Evolutionary conservation across 2,329 filamentous ascomycete genomes (phyloP).

Genomic region (Paradendryphiella salina): DNA sequence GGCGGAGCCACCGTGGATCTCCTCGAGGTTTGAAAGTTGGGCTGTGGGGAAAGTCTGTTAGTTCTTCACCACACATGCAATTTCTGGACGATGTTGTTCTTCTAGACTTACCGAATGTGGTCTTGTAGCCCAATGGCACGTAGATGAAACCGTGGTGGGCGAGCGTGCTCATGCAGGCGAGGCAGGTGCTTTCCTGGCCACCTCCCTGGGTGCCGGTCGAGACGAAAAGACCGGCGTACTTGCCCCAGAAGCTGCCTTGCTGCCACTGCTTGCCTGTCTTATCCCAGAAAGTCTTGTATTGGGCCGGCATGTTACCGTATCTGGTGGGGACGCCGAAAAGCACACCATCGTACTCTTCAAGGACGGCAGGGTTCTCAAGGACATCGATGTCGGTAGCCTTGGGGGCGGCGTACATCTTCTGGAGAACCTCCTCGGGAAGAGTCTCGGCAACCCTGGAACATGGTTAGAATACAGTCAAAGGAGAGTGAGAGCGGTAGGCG

Average conservation of each 20-base stretch:
- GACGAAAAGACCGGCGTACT: constrained; percentile 89
- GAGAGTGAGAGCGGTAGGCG: neutral
- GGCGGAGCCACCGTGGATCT: constrained; percentile 82
- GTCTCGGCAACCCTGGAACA: constrained; percentile 74
- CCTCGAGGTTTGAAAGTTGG: constrained; percentile 69
- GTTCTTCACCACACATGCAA: neutral
- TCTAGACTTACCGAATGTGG: constrained; percentile 61
- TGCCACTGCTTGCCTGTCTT: constrained; percentile 84
- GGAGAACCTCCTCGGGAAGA: constrained; percentile 77
- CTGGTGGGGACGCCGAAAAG: constrained; percentile 93
- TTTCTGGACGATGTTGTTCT: too few species aligned
- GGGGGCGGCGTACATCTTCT: constrained; percentile 86
- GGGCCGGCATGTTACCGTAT: constrained; percentile 95
- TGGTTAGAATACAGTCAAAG: constrained; percentile 2
- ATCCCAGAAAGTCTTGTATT: constrained; percentile 96
- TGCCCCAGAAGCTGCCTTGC: constrained; percentile 76
- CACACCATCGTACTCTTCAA: constrained; percentile 82
- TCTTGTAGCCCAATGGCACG: constrained; percentile 92
- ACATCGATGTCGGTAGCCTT: constrained; percentile 69
- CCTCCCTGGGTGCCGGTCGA: constrained; percentile 80
- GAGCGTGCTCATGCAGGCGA: constrained; percentile 81
- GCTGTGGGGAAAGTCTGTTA: constrained; percentile 18
- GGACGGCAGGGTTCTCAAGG: constrained; percentile 62
- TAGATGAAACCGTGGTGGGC: constrained; percentile 94
- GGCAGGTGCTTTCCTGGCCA: constrained; percentile 87